phyloP scores from a whole-genome alignment of 257 asterid species.

The Solanum chilense region DNA sequence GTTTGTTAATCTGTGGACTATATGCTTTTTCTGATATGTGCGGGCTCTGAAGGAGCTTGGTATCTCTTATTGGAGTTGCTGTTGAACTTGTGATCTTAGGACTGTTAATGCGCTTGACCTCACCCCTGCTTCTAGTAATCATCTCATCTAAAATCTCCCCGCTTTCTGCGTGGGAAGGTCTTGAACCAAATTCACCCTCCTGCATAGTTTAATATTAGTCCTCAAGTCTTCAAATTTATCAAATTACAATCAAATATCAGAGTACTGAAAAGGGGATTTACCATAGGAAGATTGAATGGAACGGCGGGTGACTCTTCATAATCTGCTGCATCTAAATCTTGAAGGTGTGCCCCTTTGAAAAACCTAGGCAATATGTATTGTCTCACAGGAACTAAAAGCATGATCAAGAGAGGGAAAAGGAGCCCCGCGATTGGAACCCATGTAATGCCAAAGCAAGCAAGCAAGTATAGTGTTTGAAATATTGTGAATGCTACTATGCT shows the following conservation, averaged over 20 bases:
- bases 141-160: slow-evolving; percentile 73
- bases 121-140: slow-evolving; percentile 84
- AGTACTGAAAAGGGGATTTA: not conserved
- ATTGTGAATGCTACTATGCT: slow-evolving; percentile 56
- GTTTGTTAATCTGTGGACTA: slow-evolving; percentile 52
- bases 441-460: slow-evolving; percentile 73
- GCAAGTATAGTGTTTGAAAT: slow-evolving; percentile 60
- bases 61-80: slow-evolving; percentile 48
- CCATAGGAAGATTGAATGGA: slow-evolving; percentile 44
- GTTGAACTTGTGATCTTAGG: slow-evolving; percentile 54
- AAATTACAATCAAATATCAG: not conserved
- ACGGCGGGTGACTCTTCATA: slow-evolving; percentile 73
- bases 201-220: slow-evolving; percentile 7
- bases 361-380: slow-evolving; percentile 62
- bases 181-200: slow-evolving; percentile 54
- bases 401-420: slow-evolving; percentile 67
- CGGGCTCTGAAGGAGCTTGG: slow-evolving; percentile 51
- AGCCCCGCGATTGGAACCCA: slow-evolving; percentile 92
- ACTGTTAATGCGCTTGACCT: slow-evolving; percentile 51
- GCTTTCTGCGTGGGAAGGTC: slow-evolving; percentile 41
- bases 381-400: slow-evolving; percentile 79
- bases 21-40: slow-evolving; percentile 35
- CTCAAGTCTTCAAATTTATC: not conserved
- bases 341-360: slow-evolving; percentile 73
- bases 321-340: slow-evolving; percentile 85